These are phyloP conservation scores for Asterella californica DNA, from an alignment of 225 moss, liverwort and hornwort species.

Conservation along the genomic window DNA sequence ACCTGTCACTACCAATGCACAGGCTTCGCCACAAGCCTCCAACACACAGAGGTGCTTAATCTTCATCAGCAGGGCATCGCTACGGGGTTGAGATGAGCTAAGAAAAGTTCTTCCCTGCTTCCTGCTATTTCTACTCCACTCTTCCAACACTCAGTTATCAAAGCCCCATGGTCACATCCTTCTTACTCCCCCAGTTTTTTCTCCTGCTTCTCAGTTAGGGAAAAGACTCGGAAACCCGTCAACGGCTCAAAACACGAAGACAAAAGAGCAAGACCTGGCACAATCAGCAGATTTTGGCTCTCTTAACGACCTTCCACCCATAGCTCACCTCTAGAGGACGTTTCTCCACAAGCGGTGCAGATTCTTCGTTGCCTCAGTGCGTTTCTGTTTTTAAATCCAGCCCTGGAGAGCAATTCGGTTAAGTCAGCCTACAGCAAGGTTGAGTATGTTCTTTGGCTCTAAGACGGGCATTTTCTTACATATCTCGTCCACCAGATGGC, in stretches of 20 bases:
- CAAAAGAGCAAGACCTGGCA: not conserved
- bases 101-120: not conserved
- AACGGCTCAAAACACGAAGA: not conserved
- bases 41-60: not conserved
- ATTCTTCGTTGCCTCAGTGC: not conserved
- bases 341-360: conserved; percentile 2
- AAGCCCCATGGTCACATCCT: not conserved
- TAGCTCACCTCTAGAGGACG: not conserved
- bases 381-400: not conserved
- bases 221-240: not conserved
- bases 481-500: not conserved
- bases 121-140: not conserved
- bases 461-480: not conserved
- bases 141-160: not conserved
- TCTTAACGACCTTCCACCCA: not conserved
- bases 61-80: not conserved
- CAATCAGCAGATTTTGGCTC: not conserved
- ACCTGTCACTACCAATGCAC: conserved; percentile 12
- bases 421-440: not conserved
- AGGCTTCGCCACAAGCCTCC: conserved; percentile 2
- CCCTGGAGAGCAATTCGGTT: conserved; percentile 6
- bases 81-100: not conserved
- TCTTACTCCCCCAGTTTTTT: not conserved
- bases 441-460: not conserved
- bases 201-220: not conserved